These are phyloP conservation scores for Podaxis carcinomalis DNA, from an alignment of 768 basidiomycete genomes.

Conservation along the genomic window DNA sequence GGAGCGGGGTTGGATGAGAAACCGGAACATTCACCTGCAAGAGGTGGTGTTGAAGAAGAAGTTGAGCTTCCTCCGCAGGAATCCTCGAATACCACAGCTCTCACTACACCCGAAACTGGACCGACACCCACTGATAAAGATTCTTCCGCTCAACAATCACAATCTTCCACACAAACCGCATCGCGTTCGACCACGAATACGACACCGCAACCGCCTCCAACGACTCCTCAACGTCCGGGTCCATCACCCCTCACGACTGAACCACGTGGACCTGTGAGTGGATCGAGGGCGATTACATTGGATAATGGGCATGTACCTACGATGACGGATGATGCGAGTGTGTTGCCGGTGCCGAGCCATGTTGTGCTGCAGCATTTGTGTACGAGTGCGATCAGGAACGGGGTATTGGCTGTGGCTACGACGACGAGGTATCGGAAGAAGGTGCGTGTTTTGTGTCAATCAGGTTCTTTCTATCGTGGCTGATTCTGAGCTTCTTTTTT, in stretches of 20 bases:
- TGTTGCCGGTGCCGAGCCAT: conserved; percentile 90
- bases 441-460: conserved; percentile 38
- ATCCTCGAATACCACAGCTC: conserved; percentile 1
- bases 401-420: conserved; percentile 87
- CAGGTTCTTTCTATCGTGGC: not conserved
- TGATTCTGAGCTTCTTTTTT: conserved; percentile 14
- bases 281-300: conserved; percentile 29
- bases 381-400: conserved; percentile 92
- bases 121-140: conserved; percentile 7
- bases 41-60: not conserved
- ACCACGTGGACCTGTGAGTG: conserved; percentile 13
- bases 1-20: conserved; percentile 12
- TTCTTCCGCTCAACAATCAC: not conserved
- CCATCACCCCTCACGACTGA: not conserved
- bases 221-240: not conserved
- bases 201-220: conserved; percentile 3
- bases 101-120: conserved; percentile 8
- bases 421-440: conserved; percentile 92
- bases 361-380: conserved; percentile 93
- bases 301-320: conserved; percentile 34
- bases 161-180: not conserved
- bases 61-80: not conserved
- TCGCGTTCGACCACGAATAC: not conserved
- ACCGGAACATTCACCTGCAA: conserved; percentile 11
- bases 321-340: conserved; percentile 83